Conservation (phyloP, 1,139 yeast species). For the Scheffersomyces lignicola region DNA sequence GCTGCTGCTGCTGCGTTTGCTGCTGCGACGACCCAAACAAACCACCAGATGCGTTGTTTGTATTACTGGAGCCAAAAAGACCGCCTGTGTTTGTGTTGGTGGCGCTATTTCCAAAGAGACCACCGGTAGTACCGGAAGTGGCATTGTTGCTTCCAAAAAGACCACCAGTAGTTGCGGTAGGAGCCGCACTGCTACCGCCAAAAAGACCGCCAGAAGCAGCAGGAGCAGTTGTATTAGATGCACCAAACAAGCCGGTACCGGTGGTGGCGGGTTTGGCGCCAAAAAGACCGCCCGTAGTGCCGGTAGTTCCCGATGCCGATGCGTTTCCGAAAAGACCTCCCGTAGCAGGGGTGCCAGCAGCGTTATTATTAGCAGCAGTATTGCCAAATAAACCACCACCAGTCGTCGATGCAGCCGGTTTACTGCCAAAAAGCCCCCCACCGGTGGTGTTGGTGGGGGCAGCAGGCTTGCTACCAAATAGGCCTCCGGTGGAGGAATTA, state of each 20-base stretch:
- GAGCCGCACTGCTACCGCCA: slow-evolving; percentile 23
- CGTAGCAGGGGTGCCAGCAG: slow-evolving; percentile 8
- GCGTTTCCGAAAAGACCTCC: slow-evolving; percentile 25
- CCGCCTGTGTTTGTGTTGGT: slow-evolving; percentile 11
- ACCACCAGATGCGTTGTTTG: slow-evolving; percentile 11
- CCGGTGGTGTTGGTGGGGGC: slow-evolving; percentile 9
- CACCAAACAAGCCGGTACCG: slow-evolving; percentile 19
- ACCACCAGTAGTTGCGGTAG: slow-evolving; percentile 28
- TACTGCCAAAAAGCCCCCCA: slow-evolving; percentile 24
- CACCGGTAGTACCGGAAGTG: slow-evolving; percentile 24
- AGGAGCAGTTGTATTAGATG: slow-evolving; percentile 9
- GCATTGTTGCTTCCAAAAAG: slow-evolving; percentile 34
- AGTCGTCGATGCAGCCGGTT: slow-evolving; percentile 6
- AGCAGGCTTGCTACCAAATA: slow-evolving; percentile 14
- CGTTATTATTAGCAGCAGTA: slow-evolving; percentile 7
- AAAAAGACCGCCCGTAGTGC: slow-evolving; percentile 15
- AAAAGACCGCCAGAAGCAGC: slow-evolving; percentile 32
- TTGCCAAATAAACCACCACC: slow-evolving; percentile 12
- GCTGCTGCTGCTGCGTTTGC: slow-evolving; percentile 14
- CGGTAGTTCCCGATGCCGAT: slow-evolving; percentile 3
- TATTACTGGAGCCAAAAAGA: slow-evolving; percentile 15
- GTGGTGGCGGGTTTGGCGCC: slow-evolving; percentile 14
- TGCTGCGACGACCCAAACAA: slow-evolving; percentile 7
- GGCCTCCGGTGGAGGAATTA: slow-evolving; percentile 15
- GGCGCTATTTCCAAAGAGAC: slow-evolving; percentile 27